Evolutionary conservation across 495 filamentous ascomycete species (phyloP).

Genomic region (Symbiotaphrina buchneri): DNA sequence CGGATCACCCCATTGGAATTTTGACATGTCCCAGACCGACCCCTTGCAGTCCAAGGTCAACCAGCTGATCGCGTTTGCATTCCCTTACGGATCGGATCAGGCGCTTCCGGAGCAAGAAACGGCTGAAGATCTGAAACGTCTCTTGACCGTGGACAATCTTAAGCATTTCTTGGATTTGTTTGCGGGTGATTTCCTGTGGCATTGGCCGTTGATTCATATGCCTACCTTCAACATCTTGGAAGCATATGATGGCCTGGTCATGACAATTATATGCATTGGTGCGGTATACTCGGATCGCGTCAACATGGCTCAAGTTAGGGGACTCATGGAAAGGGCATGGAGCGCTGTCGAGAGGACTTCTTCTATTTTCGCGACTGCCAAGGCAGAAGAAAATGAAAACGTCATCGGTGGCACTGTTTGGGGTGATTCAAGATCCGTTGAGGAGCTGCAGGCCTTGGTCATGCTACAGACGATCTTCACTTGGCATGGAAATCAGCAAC

Average conservation of each 20-base stretch:
- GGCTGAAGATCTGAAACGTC: constrained; percentile 19
- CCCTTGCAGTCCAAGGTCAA: constrained; percentile 24
- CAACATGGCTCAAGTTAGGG: constrained; percentile 26
- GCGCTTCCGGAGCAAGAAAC: constrained; percentile 11
- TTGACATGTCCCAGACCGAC: constrained; percentile 15
- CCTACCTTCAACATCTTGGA: constrained; percentile 38
- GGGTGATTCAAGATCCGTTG: constrained; percentile 14
- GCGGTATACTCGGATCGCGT: constrained; percentile 40
- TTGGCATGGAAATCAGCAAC: constrained; percentile 37
- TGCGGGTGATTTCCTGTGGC: constrained; percentile 37
- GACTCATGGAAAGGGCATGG: constrained; percentile 31
- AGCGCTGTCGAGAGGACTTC: constrained; percentile 22
- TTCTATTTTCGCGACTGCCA: constrained; percentile 16
- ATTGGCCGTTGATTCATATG: constrained; percentile 47
- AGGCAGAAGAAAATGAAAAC: constrained; percentile 12
- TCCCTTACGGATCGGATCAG: constrained; percentile 18
- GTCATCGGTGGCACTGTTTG: constrained; percentile 9
- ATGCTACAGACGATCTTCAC: constrained; percentile 30
- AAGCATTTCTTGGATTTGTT: constrained; percentile 37
- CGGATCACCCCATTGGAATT: constrained; percentile 18
- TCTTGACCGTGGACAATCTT: constrained; percentile 33
- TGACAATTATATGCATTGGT: constrained; percentile 40
- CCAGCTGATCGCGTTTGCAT: constrained; percentile 29
- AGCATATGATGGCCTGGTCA: constrained; percentile 33
- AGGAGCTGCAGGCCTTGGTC: constrained; percentile 35